Conservation (phyloP, 1,139 yeast genomes). For the Trichomonascaceae sp. region DNA sequence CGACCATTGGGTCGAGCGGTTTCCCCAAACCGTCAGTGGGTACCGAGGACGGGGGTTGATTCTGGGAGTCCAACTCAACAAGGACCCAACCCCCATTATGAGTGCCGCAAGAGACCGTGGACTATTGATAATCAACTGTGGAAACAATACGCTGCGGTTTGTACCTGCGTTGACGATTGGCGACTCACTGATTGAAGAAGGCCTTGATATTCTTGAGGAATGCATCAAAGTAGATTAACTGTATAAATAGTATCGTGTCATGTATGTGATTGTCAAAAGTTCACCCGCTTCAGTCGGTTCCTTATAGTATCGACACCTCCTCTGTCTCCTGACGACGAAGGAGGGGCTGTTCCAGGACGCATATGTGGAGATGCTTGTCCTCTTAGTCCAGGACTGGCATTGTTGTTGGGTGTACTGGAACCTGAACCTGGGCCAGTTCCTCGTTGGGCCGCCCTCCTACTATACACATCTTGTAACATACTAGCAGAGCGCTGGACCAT, state of each 20-base stretch:
- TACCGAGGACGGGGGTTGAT: constrained; percentile 76
- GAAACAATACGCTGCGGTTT: constrained; percentile 75
- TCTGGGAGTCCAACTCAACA: constrained; percentile 64
- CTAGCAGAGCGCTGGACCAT: not conserved
- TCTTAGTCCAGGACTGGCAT: too few relatives aligned
- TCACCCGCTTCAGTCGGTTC: too few relatives aligned
- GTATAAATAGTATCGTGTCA: too few relatives aligned
- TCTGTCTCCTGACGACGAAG: too few relatives aligned
- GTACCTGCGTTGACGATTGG: constrained; percentile 88
- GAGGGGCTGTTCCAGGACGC: too few relatives aligned
- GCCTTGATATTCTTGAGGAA: constrained; percentile 50
- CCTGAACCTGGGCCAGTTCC: too few relatives aligned
- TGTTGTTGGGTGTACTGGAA: too few relatives aligned
- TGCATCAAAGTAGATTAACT: constrained; percentile 1
- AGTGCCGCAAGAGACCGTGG: constrained; percentile 66
- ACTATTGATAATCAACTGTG: constrained; percentile 75
- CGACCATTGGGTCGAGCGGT: constrained; percentile 36
- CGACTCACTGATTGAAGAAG: constrained; percentile 52
- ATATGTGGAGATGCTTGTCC: too few relatives aligned
- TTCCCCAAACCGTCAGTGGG: constrained; percentile 46
- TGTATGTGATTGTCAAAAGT: too few relatives aligned
- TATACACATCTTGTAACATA: not conserved
- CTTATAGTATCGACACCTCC: too few relatives aligned
- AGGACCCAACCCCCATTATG: constrained; percentile 55
- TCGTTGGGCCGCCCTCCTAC: too few relatives aligned